A percentile compares a stretch with the other conserved stretches of the same genome.
Conservation (phyloP, 768 basidiomycete genomes). For the Pholiota microspora region DNA sequence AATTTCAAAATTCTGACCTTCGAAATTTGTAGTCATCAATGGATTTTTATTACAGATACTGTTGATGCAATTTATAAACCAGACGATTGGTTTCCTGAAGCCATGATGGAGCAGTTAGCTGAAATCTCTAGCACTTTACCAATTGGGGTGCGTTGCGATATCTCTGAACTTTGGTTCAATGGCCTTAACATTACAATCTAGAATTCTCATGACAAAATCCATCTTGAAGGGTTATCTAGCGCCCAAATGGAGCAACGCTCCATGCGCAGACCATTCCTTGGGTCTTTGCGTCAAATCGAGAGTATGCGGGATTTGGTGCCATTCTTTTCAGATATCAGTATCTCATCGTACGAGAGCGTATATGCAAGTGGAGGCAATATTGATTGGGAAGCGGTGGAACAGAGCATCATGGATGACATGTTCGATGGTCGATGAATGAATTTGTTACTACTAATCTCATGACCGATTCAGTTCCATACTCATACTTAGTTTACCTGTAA, state of each 20-base stretch:
- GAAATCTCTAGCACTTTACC: slow-evolving; percentile 78
- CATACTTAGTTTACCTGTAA: too few relatives aligned
- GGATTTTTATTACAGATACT: slow-evolving; percentile 98
- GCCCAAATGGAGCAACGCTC: slow-evolving; percentile 38
- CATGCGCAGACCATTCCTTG: slow-evolving; percentile 75
- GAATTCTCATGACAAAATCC: slow-evolving; percentile 26
- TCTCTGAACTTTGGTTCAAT: neutral
- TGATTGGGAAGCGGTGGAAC: slow-evolving; percentile 90
- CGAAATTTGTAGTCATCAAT: slow-evolving; percentile 69
- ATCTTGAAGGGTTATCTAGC: slow-evolving; percentile 25
- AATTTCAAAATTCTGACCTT: slow-evolving; percentile 6
- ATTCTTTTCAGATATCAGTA: slow-evolving; percentile 90
- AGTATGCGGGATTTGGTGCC: slow-evolving; percentile 84
- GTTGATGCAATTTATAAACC: slow-evolving; percentile 92
- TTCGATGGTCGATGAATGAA: slow-evolving; percentile 70
- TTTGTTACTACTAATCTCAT: neutral
- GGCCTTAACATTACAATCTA: slow-evolving; percentile 12
- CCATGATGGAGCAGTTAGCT: slow-evolving; percentile 88
- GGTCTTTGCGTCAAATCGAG: slow-evolving; percentile 67
- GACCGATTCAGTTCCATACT: too few relatives aligned
- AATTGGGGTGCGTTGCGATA: slow-evolving; percentile 26
- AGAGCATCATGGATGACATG: slow-evolving; percentile 78
- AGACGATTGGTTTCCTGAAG: slow-evolving; percentile 78
- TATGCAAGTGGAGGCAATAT: slow-evolving; percentile 80
- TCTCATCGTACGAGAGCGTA: slow-evolving; percentile 86